Percentiles rank a stretch among this genome's conserved stretches.
Conservation (phyloP, 106 monocot genomes). For the Apostasia ramifera region DNA sequence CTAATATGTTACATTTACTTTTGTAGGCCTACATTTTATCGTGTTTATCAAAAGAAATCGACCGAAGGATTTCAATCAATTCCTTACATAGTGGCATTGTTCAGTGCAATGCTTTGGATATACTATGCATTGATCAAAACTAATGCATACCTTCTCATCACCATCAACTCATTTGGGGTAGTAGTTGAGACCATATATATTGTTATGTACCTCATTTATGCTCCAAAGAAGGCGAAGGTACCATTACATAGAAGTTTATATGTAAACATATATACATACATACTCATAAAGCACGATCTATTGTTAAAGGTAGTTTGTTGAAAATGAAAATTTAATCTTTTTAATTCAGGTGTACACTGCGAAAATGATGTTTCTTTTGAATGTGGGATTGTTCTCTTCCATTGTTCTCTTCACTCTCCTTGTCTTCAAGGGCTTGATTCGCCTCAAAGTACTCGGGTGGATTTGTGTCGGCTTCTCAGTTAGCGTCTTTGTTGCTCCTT, state of each 20-base stretch:
- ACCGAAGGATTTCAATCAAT: constrained; percentile 34
- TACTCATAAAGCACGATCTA: neutral
- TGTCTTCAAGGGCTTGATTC: constrained; percentile 11
- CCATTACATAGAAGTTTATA: neutral
- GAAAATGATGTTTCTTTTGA: constrained; percentile 25
- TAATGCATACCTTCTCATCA: constrained; percentile 30
- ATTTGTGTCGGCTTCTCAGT: constrained; percentile 30
- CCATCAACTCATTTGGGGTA: constrained; percentile 38
- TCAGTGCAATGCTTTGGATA: constrained; percentile 42
- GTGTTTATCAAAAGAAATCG: constrained; percentile 24
- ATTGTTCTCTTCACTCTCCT: constrained; percentile 29
- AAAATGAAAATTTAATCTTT: neutral
- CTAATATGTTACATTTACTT: no score
- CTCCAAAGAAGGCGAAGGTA: constrained; percentile 21
- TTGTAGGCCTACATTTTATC: constrained; percentile 32
- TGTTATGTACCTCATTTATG: constrained; percentile 27
- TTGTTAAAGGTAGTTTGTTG: no score
- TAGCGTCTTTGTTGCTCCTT: constrained; percentile 36
- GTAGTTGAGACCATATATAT: constrained; percentile 38
- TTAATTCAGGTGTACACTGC: constrained; percentile 16
- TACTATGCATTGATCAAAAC: constrained; percentile 32
- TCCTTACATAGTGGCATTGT: constrained; percentile 29
- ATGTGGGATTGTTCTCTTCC: constrained; percentile 26
- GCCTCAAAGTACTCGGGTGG: constrained; percentile 31
- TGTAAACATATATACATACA: neutral